phyloP scores from a whole-genome alignment of 495 filamentous ascomycete species.

The Podospora comata region DNA sequence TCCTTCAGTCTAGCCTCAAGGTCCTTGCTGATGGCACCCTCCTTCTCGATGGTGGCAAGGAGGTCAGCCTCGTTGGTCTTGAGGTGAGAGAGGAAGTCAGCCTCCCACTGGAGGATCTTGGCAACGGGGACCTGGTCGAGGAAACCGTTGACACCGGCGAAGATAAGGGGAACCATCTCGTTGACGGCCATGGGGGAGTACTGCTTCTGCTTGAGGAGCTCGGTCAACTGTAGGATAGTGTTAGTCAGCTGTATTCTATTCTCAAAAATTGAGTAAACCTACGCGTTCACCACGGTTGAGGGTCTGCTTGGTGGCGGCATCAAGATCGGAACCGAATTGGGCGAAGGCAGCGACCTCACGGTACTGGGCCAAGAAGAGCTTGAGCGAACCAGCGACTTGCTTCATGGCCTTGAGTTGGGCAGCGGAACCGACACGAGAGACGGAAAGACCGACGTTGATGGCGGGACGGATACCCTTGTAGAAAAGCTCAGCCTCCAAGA shows the following conservation, averaged over 20 bases:
- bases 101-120: conserved; percentile 88
- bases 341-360: conserved; percentile 99
- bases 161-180: conserved; percentile 99
- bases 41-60: conserved; percentile 84
- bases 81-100: conserved; percentile 88
- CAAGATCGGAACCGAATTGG: conserved; percentile 99
- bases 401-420: conserved; percentile 99
- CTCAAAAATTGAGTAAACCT: conserved; percentile 33
- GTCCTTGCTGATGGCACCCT: conserved; percentile 94
- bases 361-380: conserved; percentile 99
- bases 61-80: conserved; percentile 85
- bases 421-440: conserved; percentile 98
- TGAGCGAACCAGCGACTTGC: conserved; percentile 98
- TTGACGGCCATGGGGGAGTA: conserved; percentile 98
- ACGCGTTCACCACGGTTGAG: conserved; percentile 98
- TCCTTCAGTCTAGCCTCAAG: conserved; percentile 85
- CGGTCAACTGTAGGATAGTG: conserved; percentile 59
- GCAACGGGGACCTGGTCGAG: conserved; percentile 81
- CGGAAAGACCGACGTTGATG: conserved; percentile 99
- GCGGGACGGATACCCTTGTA: conserved; percentile 99
- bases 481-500: conserved; percentile 99
- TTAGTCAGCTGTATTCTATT: conserved; percentile 28
- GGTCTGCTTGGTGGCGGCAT: conserved; percentile 98
- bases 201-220: conserved; percentile 99
- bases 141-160: conserved; percentile 96